Evolutionary conservation across 2,329 filamentous ascomycete genomes (phyloP), one percentile per base, ranked within the genome.

Genomic region (Eurotiales sp.): DNA sequence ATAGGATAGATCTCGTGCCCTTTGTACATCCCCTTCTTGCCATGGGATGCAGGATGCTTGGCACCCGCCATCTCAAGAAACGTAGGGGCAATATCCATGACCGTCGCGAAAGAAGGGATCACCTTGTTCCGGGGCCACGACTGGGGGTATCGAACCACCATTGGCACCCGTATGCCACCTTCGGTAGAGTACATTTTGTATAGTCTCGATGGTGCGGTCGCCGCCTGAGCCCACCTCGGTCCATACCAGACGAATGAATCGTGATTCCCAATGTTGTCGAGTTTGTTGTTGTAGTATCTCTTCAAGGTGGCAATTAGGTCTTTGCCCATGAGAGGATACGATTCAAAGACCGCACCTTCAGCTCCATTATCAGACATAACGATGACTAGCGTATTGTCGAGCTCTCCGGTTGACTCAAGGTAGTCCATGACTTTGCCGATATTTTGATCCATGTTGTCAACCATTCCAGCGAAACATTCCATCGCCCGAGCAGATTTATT

Each of bases 341-440:
- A 70, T 57, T 77, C 74, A 45, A 74, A 72, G 4, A 68, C 67
- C 23, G 70, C 71, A 4, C 75, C 75, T 56, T 78, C 75, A 8
- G 75, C 75, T 7, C 75, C 75, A 51, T 78, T 77, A 55, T 78
- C 75, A 8, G 67, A 72, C 67, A 77, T 72, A 64, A 78, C 77
- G 56, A 72, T 68, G 14, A 78, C 67, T 51, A 76, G 73, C 0
- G 76, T 78, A 56, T 77, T 75, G 55, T 77, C 74, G 1, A 74
- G 66, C 58, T 77, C 76, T 37, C 71, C 72, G 1, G 68, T 76
- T n/a, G 64, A 55, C 48, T 73, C 65, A 7, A 78, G 64, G 51
- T 77, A 74, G 17, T 72, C 61, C 4, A 75, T 64, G 0, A 77
- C 73, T 46, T 72, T 71, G 29, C 74, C 75, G 25, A 77, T 69